Base-by-base conservation (phyloP, 2,329 filamentous ascomycete genomes). In the Fusarium zealandicum region DNA sequence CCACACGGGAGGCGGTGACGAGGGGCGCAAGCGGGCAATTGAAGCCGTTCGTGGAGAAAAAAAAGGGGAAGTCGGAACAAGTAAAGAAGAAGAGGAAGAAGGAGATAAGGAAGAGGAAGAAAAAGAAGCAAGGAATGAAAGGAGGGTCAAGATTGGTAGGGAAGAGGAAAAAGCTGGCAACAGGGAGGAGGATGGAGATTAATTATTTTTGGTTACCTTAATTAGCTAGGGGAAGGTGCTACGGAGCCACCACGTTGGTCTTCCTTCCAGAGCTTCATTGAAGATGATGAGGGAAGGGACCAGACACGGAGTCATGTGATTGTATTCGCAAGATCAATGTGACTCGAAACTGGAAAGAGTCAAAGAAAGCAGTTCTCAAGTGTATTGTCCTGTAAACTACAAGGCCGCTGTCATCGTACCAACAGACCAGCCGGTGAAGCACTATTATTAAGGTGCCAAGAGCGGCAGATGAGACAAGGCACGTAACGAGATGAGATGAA, bases 1-100 rank as follows among this genome's bases (percentile, higher is more conserved):
- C 52, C 50, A 59, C 56, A 44, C 52, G 36, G 52, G 53, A 43
- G 52, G 56, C 47, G 39, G 52, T 46, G 44, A 48, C 39, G 47
- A 20, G 20, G 20, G 43, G 40, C 47, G 48, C 43, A 38, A 46
- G 33, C 36, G 42, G 32, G 40, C 14, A 37, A 38, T 41, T 9
- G 25, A 40, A 42, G 27, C 33, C 44, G 18, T 43, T 41, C 37
- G 49, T 20, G 45, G 25, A 13, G 11, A 38, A 8, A n/a, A 43
- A 35, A 37, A 37, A 36, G 31, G 44, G 53, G 43, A 25, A 36
- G 39, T 38, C 6, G 20, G 17, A 30, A 38, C 30, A 14, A 33
- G 25, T 9, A 33, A 20, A 27, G 41, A 38, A 36, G 10, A 28
- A 31, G 39, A 30, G 18, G 28, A 31, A 27, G 33, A 43, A 31